Base-by-base conservation (phyloP, 2,329 filamentous ascomycete species). In the Penicillium sp. region DNA sequence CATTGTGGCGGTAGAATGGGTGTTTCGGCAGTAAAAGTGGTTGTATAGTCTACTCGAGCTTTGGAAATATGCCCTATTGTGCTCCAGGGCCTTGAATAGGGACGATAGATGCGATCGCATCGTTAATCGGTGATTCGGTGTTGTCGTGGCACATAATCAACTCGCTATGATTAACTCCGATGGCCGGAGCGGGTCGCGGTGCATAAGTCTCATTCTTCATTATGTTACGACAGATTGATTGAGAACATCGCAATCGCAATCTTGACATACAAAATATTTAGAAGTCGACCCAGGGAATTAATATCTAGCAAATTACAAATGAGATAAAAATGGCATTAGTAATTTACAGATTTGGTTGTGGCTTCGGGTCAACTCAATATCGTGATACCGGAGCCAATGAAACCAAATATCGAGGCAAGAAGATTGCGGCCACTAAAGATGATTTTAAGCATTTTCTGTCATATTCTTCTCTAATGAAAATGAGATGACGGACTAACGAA, bases 101-200 rank as follows among this genome's bases (percentile, higher is more conserved):
- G 25, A 27, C 27, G 33, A 50, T 37, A 50, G 10, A 42, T 23
- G 33, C 48, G 48, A 42, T 42, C 48, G 33, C 48, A 50, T 50
- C 25, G 23, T 50, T 25, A 3, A 31, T 23, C 6, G 21, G 45
- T n/a, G 45, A 45, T 37, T 47, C 21, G 29, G 25, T 29, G n/a
- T 43, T 37, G 47, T 26, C 23, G 25, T 29, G 21, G 9, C 25
- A n/a, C 31, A 47, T n/a, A 10, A 45, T 50, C 23, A 55, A 48
- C 48, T 44, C 27, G 37, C 10, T 44, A 39, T 37, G 13, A 54
- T 35, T 16, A 31, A 50, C 45, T 53, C 57, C 58, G 58, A 57
- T 47, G 43, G 42, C 50, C 47, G 56, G 55, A 61, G 62, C 56
- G 60, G 58, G 62, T 59, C 55, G 60, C 31, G 53, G 47, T 23